Evolutionary conservation across 352 stramenopile species (phyloP), one percentile per base, ranked within the genome.

Genomic region (Pythium periplocum): DNA sequence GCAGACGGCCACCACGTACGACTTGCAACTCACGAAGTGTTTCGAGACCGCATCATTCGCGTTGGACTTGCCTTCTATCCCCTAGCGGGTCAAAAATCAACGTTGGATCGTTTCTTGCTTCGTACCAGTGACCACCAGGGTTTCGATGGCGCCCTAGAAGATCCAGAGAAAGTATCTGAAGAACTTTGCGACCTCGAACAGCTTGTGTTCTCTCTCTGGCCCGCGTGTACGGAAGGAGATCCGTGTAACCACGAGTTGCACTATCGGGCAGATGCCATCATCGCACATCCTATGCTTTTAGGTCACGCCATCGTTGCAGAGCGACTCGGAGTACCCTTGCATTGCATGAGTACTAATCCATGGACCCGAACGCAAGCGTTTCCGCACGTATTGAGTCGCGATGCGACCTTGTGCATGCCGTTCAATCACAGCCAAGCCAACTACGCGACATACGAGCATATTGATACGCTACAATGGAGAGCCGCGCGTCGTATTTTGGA

Each of bases 1-100:
- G 59, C 64, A 0, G 64, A 95, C 37, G 92, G 92, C 2, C 93
- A 98, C 64, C 76, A 81, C 33, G 90, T 98, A 1, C 78, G 93
- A 3, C 83, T 98, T 35, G 92, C 90, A 1, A 93, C 88, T 6
- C 90, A 94, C 51, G 73, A 75, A 31, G 71, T 69, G 4, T 88
- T 92, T 66, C 72, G 89, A 0, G 51, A 83, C 8, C 77, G 75
- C 2, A 80, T 98, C 35, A 59, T 76, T 6, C 62, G 52, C 26
- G 60, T 64, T 46, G 78, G 79, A 6, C 56, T 92, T 4, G 77
- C 87, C 37, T 92, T 90, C 48, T 90, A 78, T 52, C 75, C 82
- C 12, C 74, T 92, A 30, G 72, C 66, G 33, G 82, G 82, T 11
- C 69, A 61, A 38, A 55, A 67, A 0, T 71, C 65, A n/a, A 87